Percentiles rank a stretch among this genome's conserved stretches.
Conservation (phyloP, 768 basidiomycete genomes). For the Leucocoprinus birnbaumii region DNA sequence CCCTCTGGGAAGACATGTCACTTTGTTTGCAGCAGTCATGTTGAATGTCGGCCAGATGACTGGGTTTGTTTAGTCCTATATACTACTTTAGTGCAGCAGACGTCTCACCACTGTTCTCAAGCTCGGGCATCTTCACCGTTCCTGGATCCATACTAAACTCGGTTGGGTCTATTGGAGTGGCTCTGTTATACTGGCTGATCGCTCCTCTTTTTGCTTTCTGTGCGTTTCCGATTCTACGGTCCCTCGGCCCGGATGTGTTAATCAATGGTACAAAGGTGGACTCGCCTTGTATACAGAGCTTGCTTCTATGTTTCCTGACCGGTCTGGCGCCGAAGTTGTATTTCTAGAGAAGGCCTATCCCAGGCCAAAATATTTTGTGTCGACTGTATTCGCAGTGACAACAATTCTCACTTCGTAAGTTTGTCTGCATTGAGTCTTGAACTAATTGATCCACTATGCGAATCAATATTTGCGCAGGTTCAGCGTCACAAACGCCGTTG, state of each 20-base stretch:
- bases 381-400: conserved; percentile 39
- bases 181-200: conserved; percentile 28
- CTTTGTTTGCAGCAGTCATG: conserved; percentile 32
- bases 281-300: conserved; percentile 39
- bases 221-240: conserved; percentile 9
- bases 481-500: conserved; percentile 30
- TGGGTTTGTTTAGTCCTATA: conserved; percentile 18
- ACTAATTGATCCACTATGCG: too few species aligned
- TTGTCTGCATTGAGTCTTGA: neutral
- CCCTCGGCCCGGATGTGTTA: too few species aligned
- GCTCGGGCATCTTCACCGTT: conserved; percentile 22
- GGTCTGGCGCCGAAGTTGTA: conserved; percentile 49
- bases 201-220: conserved; percentile 31
- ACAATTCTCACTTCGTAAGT: conserved; percentile 33
- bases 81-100: neutral
- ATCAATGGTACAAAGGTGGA: conserved; percentile 24
- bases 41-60: conserved; percentile 33
- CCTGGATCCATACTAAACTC: conserved; percentile 31
- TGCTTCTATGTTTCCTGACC: conserved; percentile 43
- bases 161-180: conserved; percentile 33
- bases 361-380: conserved; percentile 38
- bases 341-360: conserved; percentile 46
- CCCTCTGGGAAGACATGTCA: conserved; percentile 19
- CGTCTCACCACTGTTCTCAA: too few species aligned
- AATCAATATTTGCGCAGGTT: conserved; percentile 16